phyloP scores from a whole-genome alignment of 179 eudicot species.

The Beta lomatogona region DNA sequence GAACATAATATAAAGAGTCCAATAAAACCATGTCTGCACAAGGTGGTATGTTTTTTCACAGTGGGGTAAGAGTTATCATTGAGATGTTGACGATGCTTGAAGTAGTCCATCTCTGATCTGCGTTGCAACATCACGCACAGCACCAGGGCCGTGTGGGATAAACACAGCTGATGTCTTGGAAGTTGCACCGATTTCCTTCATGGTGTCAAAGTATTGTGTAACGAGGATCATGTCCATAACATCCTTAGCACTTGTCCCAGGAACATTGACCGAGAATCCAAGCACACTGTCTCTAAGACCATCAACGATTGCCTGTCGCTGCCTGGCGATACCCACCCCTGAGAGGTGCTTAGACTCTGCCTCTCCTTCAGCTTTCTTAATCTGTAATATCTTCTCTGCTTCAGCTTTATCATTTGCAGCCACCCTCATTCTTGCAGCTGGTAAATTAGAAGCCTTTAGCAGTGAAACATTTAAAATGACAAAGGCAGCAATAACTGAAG shows the following conservation, averaged over 20 bases:
- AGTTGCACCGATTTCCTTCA: constrained; percentile 37
- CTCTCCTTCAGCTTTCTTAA: constrained; percentile 38
- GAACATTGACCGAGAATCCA: constrained; percentile 34
- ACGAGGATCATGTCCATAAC: constrained; percentile 43
- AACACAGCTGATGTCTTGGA: constrained; percentile 38
- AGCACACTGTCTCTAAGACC: constrained; percentile 42
- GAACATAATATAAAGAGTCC: no score
- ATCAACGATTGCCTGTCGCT: constrained; percentile 39
- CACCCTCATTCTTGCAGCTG: constrained; percentile 40
- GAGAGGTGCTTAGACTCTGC: constrained; percentile 41
- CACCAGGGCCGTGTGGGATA: constrained; percentile 44
- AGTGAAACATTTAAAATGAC: not conserved
- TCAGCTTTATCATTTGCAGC: constrained; percentile 42
- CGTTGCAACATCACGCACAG: constrained; percentile 36
- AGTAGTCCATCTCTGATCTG: constrained; percentile 42
- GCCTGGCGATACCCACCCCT: constrained; percentile 39
- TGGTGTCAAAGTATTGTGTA: constrained; percentile 42
- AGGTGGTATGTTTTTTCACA: not conserved
- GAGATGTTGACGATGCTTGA: constrained; percentile 22
- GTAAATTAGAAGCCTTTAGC: not conserved
- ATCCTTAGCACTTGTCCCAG: constrained; percentile 39
- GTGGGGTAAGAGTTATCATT: not conserved
- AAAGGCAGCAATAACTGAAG: not conserved
- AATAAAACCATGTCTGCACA: not conserved
- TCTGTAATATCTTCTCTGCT: constrained; percentile 40